These are phyloP conservation scores for Sporothrix brasiliensis DNA, from an alignment of 2,329 filamentous ascomycete species.

Conservation along the genomic window DNA sequence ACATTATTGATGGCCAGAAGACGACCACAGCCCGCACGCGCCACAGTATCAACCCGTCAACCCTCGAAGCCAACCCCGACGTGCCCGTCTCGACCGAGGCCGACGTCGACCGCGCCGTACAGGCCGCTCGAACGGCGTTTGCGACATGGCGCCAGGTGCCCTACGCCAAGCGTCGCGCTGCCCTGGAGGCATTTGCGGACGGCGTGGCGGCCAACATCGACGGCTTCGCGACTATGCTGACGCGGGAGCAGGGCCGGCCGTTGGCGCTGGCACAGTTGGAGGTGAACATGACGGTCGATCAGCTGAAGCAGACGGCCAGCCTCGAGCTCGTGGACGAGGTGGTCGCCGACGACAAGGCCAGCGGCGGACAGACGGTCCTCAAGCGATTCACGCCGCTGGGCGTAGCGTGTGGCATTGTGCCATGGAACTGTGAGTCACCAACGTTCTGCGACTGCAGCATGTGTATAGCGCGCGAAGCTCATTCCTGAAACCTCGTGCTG, in stretches of 20 bases:
- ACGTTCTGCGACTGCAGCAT: too few species aligned
- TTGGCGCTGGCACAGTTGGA: background rate
- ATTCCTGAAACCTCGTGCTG: background rate
- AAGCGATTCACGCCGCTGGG: slow-evolving; percentile 12
- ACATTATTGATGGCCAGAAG: slow-evolving; percentile 39
- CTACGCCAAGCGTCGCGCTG: slow-evolving; percentile 31
- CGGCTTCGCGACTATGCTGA: slow-evolving; percentile 7
- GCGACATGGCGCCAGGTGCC: slow-evolving; percentile 45
- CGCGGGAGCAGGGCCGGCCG: slow-evolving; percentile 7
- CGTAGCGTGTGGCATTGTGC: slow-evolving; percentile 46
- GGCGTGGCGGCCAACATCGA: background rate
- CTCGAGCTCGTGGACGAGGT: background rate
- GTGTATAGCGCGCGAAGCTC: too few species aligned
- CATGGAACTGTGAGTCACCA: slow-evolving; percentile 42
- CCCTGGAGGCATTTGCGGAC: slow-evolving; percentile 46
- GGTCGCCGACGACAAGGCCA: background rate
- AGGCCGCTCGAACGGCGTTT: slow-evolving; percentile 44
- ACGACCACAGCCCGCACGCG: slow-evolving; percentile 35
- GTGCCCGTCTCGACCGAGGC: slow-evolving; percentile 46
- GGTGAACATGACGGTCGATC: background rate
- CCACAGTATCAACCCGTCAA: slow-evolving; percentile 45
- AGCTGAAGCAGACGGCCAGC: background rate
- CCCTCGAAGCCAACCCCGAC: slow-evolving; percentile 41
- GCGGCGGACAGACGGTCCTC: background rate
- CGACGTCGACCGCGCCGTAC: slow-evolving; percentile 48